These are phyloP conservation scores for Apiospora rasikravindrae DNA, from an alignment of 2,329 filamentous ascomycete genomes.

Conservation along the genomic window DNA sequence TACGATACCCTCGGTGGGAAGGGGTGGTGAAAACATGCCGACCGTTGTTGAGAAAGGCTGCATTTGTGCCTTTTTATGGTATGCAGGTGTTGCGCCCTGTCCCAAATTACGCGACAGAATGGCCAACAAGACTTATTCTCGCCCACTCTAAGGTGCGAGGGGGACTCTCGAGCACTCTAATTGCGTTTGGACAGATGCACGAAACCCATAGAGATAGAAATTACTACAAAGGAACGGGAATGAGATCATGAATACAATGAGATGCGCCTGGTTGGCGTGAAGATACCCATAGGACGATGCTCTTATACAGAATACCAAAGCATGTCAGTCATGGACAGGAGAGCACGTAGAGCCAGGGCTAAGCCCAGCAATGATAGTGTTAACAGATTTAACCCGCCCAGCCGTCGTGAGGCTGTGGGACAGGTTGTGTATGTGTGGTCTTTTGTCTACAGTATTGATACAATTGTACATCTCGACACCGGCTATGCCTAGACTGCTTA, in stretches of 20 bases:
- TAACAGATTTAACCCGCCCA: neutral
- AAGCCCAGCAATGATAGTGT: neutral
- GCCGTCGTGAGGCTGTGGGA: neutral
- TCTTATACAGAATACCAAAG: neutral
- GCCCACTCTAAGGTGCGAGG: neutral
- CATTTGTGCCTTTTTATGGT: neutral
- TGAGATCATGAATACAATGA: slow-evolving; percentile 12
- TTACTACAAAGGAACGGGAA: neutral
- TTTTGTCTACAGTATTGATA: slow-evolving; percentile 17
- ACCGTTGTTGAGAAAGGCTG: neutral
- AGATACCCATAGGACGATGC: slow-evolving; percentile 2
- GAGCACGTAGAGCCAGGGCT: neutral
- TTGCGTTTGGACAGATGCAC: neutral
- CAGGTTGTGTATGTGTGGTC: neutral
- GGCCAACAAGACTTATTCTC: neutral
- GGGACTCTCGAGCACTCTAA: neutral
- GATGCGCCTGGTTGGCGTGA: neutral
- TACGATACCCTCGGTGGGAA: neutral
- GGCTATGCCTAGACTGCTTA: slow-evolving; percentile 38
- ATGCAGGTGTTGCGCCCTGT: neutral
- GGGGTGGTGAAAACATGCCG: neutral
- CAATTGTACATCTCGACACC: slow-evolving; percentile 16
- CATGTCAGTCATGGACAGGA: neutral
- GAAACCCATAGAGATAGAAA: neutral
- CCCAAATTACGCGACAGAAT: neutral